Evolutionary conservation across 208 protist genomes (phyloP), one percentile per base, ranked within the genome.

Genomic region (Angomonas desouzai): DNA sequence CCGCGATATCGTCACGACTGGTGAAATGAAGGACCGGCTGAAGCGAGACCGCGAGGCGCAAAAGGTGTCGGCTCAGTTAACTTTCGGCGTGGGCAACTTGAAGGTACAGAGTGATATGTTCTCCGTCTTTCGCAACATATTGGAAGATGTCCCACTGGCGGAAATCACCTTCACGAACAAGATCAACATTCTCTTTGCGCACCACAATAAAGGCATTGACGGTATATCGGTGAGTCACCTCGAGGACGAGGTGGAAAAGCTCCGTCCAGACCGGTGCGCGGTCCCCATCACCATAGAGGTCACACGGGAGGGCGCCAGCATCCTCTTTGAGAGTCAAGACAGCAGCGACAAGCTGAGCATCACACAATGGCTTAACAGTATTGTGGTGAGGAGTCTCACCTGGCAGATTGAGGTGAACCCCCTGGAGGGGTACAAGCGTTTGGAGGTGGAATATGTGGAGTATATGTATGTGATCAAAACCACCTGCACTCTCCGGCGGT

Each of bases 41-140:
- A 76, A 77, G 1, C 85, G 89, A 10, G 89, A 95, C 45, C 68
- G 77, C 23, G 89, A 95, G 4, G 66, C 79, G 20, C 83, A 88
- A 63, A 85, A 92, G 72, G 77, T 87, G 18, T 78, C 71, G 48
- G 77, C 76, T 16, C 23, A 65, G 38, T 58, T 88, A 36, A 72
- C 73, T 1, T 93, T 90, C 53, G 85, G 76, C 16, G 75, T 95
- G 20, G 86, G 81, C 38, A 95, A 83, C 51, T 71, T 76, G 33
- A 86, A 91, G 64, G 78, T 95, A 28, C 83, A 91, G 64, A 80
- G 79, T 28, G 89, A 95, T 70, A 95, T 95, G 89, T 92, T 93
- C 60, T 58, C 77, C n/a, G 55, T 93, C 48, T 91, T 95, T 56
- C 85, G 83, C 27, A 62, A 67, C n/a, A 76, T 95, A 28, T 49